Percentiles rank a stretch among this genome's conserved stretches.
Evolutionary conservation across 352 stramenopile genomes (phyloP).

Genomic region (Phytophthora syringae): DNA sequence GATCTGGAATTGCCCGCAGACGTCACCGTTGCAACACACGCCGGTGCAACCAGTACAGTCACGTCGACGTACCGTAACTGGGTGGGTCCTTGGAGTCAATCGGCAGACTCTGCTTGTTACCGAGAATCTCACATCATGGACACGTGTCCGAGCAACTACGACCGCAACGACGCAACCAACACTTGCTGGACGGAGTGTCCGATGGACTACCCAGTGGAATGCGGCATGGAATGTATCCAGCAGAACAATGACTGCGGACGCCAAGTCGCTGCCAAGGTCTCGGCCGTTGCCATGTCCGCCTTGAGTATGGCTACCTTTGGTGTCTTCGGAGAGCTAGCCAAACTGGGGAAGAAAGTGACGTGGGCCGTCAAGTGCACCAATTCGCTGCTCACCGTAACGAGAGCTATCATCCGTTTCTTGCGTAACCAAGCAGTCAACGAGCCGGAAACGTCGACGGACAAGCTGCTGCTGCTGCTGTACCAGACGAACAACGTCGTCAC

Average conservation of each 20-base stretch:
- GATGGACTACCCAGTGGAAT: constrained; percentile 62
- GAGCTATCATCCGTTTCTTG: constrained; percentile 37
- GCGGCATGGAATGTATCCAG: constrained; percentile 57
- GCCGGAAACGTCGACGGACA: constrained; percentile 17
- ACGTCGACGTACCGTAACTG: constrained; percentile 41
- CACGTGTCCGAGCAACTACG: constrained; percentile 47
- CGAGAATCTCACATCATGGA: constrained; percentile 44
- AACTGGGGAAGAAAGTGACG: constrained; percentile 31
- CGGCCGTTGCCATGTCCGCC: constrained; percentile 42
- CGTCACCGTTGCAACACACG: constrained; percentile 8
- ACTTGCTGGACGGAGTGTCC: constrained; percentile 70
- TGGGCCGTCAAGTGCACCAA: constrained; percentile 31
- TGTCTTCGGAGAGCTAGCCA: constrained; percentile 43
- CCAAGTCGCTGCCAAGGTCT: constrained; percentile 48
- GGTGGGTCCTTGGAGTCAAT: constrained; percentile 46
- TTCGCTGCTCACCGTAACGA: constrained; percentile 31
- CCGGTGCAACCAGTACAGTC: constrained; percentile 29
- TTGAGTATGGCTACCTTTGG: constrained; percentile 46
- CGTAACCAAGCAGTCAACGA: constrained; percentile 32
- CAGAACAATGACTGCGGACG: constrained; percentile 51
- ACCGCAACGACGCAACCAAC: constrained; percentile 47
- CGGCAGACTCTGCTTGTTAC: constrained; percentile 31
- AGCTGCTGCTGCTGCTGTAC: constrained; percentile 34
- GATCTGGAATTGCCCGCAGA: not conserved
- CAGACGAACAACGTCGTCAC: constrained; percentile 35